Evolutionary conservation across 1,139 yeast genomes (phyloP).

Genomic region (Yamadazyma friedrichii): DNA sequence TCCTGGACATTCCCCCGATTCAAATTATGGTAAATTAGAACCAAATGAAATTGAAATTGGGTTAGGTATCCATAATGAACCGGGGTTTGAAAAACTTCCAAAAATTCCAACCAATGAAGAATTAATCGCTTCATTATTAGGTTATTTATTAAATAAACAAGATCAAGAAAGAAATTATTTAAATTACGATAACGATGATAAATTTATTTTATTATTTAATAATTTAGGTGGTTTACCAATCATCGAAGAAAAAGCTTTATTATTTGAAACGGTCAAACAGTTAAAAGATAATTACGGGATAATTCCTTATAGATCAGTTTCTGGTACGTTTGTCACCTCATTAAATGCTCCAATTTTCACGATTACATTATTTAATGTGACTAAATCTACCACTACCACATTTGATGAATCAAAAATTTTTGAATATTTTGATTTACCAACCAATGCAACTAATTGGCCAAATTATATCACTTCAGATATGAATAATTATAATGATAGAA

Average conservation of each 20-base stretch:
- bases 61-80: conserved; percentile 55
- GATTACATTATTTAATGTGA: conserved; percentile 45
- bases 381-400: conserved; percentile 27
- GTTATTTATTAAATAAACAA: conserved; percentile 35
- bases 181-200: conserved; percentile 32
- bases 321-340: conserved; percentile 51
- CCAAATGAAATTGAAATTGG: conserved; percentile 46
- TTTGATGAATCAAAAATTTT: conserved; percentile 34
- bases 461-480: conserved; percentile 27
- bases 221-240: conserved; percentile 54
- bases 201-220: conserved; percentile 44
- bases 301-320: conserved; percentile 39
- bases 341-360: conserved; percentile 54
- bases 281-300: conserved; percentile 35
- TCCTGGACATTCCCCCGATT: conserved; percentile 40
- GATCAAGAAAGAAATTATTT: conserved; percentile 43
- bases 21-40: conserved; percentile 30
- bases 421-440: conserved; percentile 35
- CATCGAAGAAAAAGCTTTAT: conserved; percentile 36
- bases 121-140: conserved; percentile 36
- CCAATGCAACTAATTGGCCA: conserved; percentile 43
- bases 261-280: conserved; percentile 22
- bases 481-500: conserved; percentile 23
- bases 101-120: conserved; percentile 43
- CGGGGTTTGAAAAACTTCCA: conserved; percentile 41